Evolutionary conservation across 192 early-diverging fungal species (phyloP).

Genomic region (Rhizophagus clarus): DNA sequence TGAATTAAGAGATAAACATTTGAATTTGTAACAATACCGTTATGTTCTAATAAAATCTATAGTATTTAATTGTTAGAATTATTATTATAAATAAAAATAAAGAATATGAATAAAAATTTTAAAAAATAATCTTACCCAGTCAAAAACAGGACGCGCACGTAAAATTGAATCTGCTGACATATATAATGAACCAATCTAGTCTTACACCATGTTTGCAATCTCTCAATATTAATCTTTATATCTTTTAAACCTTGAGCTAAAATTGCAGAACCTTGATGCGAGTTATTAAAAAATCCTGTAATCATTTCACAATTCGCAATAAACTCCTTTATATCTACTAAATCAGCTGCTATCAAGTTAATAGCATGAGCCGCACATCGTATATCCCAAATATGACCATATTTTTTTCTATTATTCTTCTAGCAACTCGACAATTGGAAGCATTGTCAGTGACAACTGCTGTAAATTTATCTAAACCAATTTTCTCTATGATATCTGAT

Average conservation of each 20-base stretch:
- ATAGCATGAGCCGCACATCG: background rate
- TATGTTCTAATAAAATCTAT: background rate
- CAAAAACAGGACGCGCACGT: background rate
- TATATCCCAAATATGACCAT: background rate
- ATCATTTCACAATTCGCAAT: background rate
- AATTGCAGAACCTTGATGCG: background rate
- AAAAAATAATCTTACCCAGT: background rate
- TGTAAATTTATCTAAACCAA: background rate
- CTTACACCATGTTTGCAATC: background rate
- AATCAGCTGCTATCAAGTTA: background rate
- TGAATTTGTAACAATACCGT: background rate
- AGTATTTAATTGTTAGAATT: too few species aligned
- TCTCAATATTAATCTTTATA: background rate
- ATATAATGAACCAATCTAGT: background rate
- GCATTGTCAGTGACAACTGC: background rate
- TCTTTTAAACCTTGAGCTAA: background rate
- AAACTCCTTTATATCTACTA: background rate
- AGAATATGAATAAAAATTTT: too few species aligned
- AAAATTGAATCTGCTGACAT: constrained; percentile 1
- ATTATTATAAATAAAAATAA: too few species aligned
- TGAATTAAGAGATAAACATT: background rate
- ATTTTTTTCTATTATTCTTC: background rate
- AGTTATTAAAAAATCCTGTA: background rate
- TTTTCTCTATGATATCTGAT: background rate
- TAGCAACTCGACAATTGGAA: background rate